phyloP scores from a whole-genome alignment of 2,329 filamentous ascomycete genomes.

The Colletotrichum ledebouriae region DNA sequence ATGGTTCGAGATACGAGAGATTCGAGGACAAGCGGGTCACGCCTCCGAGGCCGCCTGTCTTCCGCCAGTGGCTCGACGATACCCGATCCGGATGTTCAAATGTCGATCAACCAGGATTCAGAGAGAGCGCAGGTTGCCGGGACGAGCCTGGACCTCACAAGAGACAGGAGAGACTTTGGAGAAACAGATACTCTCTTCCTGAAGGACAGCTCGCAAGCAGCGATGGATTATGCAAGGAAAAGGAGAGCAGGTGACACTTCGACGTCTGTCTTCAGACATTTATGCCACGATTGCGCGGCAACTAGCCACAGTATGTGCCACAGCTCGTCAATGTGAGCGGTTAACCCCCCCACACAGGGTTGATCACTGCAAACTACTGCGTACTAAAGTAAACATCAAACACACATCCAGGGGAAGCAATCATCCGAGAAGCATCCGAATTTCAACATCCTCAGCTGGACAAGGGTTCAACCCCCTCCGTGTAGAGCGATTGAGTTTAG shows the following conservation, averaged over 20 bases:
- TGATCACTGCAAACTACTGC: conserved; percentile 22
- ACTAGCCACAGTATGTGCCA: conserved; percentile 37
- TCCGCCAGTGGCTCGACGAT: conserved; percentile 18
- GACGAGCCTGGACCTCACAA: conserved; percentile 5
- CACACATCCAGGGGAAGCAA: conserved; percentile 31
- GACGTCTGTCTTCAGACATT: conserved; percentile 5
- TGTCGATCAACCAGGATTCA: conserved; percentile 30
- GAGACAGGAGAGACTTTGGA: not conserved
- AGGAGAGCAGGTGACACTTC: conserved; percentile 13
- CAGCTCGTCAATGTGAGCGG: conserved; percentile 18
- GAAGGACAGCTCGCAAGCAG: conserved; percentile 12
- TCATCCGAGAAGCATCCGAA: conserved; percentile 19
- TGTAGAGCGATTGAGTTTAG: conserved; percentile 20
- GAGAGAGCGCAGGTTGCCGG: not conserved
- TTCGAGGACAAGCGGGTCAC: conserved; percentile 13
- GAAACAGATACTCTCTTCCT: not conserved
- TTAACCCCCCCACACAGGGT: conserved; percentile 11
- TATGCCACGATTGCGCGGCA: conserved; percentile 26
- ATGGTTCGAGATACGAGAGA: conserved; percentile 35
- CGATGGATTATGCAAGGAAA: conserved; percentile 23
- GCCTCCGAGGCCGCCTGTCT: not conserved
- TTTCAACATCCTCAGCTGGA: conserved; percentile 29
- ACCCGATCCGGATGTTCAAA: conserved; percentile 30
- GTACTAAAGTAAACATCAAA: not conserved
- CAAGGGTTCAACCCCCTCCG: conserved; percentile 28